Evolutionary conservation across 2,329 filamentous ascomycete species (phyloP), one percentile per base, ranked within the genome.

Genomic region (Aurifilum marmelostoma): DNA sequence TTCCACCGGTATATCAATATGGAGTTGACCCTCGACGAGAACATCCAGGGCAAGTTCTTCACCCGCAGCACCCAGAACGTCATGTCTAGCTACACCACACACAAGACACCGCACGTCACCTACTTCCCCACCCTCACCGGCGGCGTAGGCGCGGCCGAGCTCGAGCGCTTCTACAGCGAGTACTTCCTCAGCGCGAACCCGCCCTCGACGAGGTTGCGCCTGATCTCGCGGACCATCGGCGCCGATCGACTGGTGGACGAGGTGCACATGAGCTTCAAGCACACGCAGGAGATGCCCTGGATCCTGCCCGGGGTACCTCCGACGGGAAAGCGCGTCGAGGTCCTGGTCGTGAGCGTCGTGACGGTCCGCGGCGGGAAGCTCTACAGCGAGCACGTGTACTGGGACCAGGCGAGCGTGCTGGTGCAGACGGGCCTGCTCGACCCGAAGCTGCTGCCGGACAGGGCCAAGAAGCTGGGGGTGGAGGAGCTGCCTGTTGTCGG

Each of bases 121-220:
- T 86, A 91, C 76, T 82, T 92, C 32, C 89, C 90, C 0, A 92
- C 89, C 0, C 72, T 88, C 41, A 87, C 85, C 0, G 90, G 91
- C 9, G 91, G 88, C 1, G 84, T 91, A 27, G 90, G 89, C 0
- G 81, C 87, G 43, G 80, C 82, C 3, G 81, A 83, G 11, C 80
- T 92, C 1, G 84, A 86, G 41, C 79, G 83, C 3, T 92, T 92
- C 78, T 92, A 92, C 77, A 81, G 83, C 0, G 77, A 90, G 68
- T 88, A 89, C 72, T 92, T 92, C 79, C 84, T 90, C 70, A 84
- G 84, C 74, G 82, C 80, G 50, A 92, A 91, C 67, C 89, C 90
- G 0, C 79, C 83, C 0, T 88, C 89, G 8, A 85, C 87, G 1
- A 79, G 81, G 5, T 79, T 91, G 11, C 87, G 88, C 9, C 82